A percentile compares a stretch with the other conserved stretches of the same genome.
phyloP scores from a whole-genome alignment of 169 alveolate species.

The Babesia microti region DNA sequence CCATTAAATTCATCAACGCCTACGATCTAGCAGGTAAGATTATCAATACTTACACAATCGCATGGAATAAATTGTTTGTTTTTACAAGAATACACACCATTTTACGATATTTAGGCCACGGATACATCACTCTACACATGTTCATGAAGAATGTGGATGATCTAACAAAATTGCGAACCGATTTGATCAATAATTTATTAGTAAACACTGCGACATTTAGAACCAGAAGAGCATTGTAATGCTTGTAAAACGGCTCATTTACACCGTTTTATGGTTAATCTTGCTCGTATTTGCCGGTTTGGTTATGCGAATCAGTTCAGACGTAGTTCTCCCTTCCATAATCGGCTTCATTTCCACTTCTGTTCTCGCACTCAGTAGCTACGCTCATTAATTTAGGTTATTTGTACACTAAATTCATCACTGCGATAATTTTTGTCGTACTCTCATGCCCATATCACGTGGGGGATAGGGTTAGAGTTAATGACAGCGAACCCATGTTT shows the following conservation, averaged over 20 bases:
- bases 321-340: slow-evolving; percentile 43
- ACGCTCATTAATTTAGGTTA: slow-evolving; percentile 48
- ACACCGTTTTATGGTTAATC: slow-evolving; percentile 39
- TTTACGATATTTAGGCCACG: slow-evolving; percentile 11
- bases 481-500: slow-evolving; percentile 63
- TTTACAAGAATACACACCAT: slow-evolving; percentile 7
- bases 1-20: no score
- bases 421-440: slow-evolving; percentile 68
- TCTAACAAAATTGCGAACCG: background rate
- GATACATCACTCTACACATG: slow-evolving; percentile 27
- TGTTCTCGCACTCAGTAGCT: no score
- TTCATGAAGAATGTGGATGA: slow-evolving; percentile 31
- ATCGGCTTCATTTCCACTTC: slow-evolving; percentile 51
- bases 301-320: slow-evolving; percentile 40
- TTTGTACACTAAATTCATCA: slow-evolving; percentile 64
- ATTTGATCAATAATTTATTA: background rate
- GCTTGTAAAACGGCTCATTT: slow-evolving; percentile 28
- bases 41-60: background rate
- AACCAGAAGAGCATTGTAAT: slow-evolving; percentile 42
- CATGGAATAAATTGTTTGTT: slow-evolving; percentile 1
- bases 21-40: no score
- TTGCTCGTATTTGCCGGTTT: slow-evolving; percentile 19
- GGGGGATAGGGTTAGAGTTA: slow-evolving; percentile 66
- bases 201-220: slow-evolving; percentile 2
- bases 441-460: slow-evolving; percentile 69